Evolutionary conservation across 345 rosid genomes (phyloP).

Genomic region (Zanthoxylum bungeanum): DNA sequence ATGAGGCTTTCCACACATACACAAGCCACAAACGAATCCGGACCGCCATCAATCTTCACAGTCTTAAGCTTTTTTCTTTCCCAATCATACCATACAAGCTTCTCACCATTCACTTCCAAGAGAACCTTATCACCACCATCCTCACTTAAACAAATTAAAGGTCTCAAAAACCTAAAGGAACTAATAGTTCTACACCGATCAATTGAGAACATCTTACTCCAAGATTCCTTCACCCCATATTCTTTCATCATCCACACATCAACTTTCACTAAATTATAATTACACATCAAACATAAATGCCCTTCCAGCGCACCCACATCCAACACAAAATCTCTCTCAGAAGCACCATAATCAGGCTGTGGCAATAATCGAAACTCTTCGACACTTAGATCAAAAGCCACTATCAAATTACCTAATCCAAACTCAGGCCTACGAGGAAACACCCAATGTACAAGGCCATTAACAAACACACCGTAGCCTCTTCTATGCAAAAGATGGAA

Average conservation of each 20-base stretch:
- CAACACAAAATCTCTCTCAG: background rate
- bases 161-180: conserved; percentile 32
- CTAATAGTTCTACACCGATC: conserved; percentile 19
- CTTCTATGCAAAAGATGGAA: conserved; percentile 24
- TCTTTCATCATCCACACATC: conserved; percentile 24
- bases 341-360: conserved; percentile 8
- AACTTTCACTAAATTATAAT: conserved; percentile 5
- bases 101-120: conserved; percentile 36
- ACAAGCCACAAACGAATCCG: conserved; percentile 10
- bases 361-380: conserved; percentile 6
- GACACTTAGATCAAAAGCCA: conserved; percentile 10
- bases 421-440: conserved; percentile 4
- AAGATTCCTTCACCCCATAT: conserved; percentile 22
- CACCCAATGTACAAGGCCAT: conserved; percentile 16
- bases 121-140: conserved; percentile 32
- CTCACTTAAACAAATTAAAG: conserved; percentile 41
- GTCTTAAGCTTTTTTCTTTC: conserved; percentile 27
- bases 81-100: conserved; percentile 50
- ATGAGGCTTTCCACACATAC: conserved; percentile 14
- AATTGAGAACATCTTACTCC: conserved; percentile 13
- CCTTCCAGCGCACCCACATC: conserved; percentile 18
- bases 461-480: conserved; percentile 17
- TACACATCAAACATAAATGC: conserved; percentile 4
- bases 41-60: conserved; percentile 27
- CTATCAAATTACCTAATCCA: background rate